Evolutionary conservation across 345 rosid genomes (phyloP), one percentile per base, ranked within the genome.

Genomic region (Salix exigua): DNA sequence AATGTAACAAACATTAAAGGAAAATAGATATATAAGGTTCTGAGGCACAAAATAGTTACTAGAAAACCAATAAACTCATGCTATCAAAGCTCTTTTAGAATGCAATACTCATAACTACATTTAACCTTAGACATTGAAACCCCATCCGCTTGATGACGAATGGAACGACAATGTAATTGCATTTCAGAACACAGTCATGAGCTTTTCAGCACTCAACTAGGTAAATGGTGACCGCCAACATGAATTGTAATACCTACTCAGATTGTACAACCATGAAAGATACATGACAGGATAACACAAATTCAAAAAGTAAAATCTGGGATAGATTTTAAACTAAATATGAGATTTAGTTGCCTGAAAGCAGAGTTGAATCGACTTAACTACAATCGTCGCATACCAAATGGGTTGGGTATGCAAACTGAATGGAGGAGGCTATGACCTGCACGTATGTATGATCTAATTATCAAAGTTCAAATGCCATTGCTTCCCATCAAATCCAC

Each of bases 311-410:
- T 63, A 75, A 75, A 69, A 8, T n/a, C 42, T 40, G 26, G 64
- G 50, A 30, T 19, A 40, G 72, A 60, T 67, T 73, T 38, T 38
- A 38, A 18, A 72, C 72, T 33, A 74, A 62, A 73, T 64, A 28
- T 72, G 68, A 71, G 55, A 73, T 78, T 30, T 61, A 51, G 81
- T 72, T 77, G 85, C 83, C 72, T 79, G 61, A 63, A 58, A 68
- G 79, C 76, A 60, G 74, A 77, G 75, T 81, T 75, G 67, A 65
- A 75, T 80, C 51, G 51, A 76, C 77, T 37, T 50, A 60, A 80
- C 70, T 74, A 79, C 48, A 68, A 72, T 81, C 66, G 68, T 31
- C 10, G 76, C 53, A 69, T 79, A 75, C 73, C 68, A 68, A 78
- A 78, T 70, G 83, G 74, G 77, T 28, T 37, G 66, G 70, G 74